These are phyloP conservation scores for Omphalotus guepiniiformis DNA, from an alignment of 768 basidiomycete genomes.

Conservation along the genomic window DNA sequence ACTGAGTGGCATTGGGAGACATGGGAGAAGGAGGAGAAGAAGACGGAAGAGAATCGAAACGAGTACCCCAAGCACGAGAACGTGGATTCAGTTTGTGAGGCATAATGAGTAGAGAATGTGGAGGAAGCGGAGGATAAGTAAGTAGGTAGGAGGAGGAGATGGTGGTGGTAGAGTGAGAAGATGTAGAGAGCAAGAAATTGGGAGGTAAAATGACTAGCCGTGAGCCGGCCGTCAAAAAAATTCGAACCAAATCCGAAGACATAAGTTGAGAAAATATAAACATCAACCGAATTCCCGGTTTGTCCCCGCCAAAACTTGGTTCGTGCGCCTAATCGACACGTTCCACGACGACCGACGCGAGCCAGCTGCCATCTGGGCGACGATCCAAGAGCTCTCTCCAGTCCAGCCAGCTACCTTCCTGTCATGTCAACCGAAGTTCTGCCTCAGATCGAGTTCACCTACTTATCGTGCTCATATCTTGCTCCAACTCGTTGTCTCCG, in stretches of 20 bases:
- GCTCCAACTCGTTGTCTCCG: too few relatives aligned
- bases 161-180: slow-evolving; percentile 17
- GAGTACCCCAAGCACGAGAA: slow-evolving; percentile 63
- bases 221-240: not conserved
- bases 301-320: slow-evolving; percentile 1
- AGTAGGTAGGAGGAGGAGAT: too few relatives aligned
- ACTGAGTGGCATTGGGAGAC: slow-evolving; percentile 17
- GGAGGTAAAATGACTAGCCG: not conserved
- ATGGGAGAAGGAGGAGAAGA: slow-evolving; percentile 42
- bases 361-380: slow-evolving; percentile 20
- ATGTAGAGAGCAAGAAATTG: slow-evolving; percentile 4
- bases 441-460: too few relatives aligned
- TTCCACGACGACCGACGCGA: slow-evolving; percentile 41
- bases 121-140: slow-evolving; percentile 15
- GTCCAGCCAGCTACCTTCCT: slow-evolving; percentile 33
- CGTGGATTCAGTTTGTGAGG: slow-evolving; percentile 36
- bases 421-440: slow-evolving; percentile 42
- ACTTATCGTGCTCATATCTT: too few relatives aligned
- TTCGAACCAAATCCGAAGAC: not conserved
- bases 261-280: not conserved
- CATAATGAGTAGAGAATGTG: slow-evolving; percentile 32
- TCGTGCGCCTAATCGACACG: slow-evolving; percentile 31
- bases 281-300: not conserved
- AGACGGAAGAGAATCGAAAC: slow-evolving; percentile 60
- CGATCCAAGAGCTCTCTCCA: slow-evolving; percentile 28